Evolutionary conservation across 1,284 basidiomycete species (phyloP).

Genomic region (Cryptococcus neoformans): DNA sequence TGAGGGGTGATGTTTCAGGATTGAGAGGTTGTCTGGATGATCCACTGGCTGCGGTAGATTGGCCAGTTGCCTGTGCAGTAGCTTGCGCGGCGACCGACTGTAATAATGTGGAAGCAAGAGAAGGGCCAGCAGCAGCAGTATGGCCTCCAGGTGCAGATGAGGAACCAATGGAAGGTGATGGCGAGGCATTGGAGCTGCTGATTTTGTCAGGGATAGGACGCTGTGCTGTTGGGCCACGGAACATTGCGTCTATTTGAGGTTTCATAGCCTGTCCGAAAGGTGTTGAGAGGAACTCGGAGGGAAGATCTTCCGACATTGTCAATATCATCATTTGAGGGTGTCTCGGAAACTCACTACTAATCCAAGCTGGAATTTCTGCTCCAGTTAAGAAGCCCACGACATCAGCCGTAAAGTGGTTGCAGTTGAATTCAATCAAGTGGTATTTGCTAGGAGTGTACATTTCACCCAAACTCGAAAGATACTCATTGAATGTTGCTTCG

Average conservation of each 20-base stretch:
- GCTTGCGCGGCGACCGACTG: conserved; percentile 62
- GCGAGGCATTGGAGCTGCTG: conserved; percentile 5
- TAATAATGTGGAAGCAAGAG: conserved; percentile 60
- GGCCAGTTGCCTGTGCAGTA: conserved; percentile 30
- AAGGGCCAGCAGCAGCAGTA: conserved; percentile 53
- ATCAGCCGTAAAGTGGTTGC: conserved; percentile 88
- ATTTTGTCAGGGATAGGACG: conserved; percentile 25
- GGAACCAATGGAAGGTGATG: conserved; percentile 35
- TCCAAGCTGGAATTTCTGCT: conserved; percentile 69
- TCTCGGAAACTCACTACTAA: conserved; percentile 52
- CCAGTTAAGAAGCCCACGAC: conserved; percentile 80
- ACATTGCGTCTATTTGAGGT: conserved; percentile 87
- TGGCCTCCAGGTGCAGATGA: conserved; percentile 40
- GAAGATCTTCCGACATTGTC: conserved; percentile 59
- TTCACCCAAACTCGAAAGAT: conserved; percentile 66
- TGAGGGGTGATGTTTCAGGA: conserved; percentile 62
- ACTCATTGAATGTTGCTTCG: conserved; percentile 76
- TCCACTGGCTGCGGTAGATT: conserved; percentile 29
- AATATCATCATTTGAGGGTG: neutral
- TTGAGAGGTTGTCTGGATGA: conserved; percentile 6
- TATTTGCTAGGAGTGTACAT: conserved; percentile 90
- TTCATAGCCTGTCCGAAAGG: conserved; percentile 82
- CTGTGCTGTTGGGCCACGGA: conserved; percentile 54
- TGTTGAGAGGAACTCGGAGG: conserved; percentile 83
- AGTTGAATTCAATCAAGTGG: conserved; percentile 70